These are phyloP conservation scores for Porphyrellus cyaneotinctus DNA, from an alignment of 768 basidiomycete species.

Conservation along the genomic window DNA sequence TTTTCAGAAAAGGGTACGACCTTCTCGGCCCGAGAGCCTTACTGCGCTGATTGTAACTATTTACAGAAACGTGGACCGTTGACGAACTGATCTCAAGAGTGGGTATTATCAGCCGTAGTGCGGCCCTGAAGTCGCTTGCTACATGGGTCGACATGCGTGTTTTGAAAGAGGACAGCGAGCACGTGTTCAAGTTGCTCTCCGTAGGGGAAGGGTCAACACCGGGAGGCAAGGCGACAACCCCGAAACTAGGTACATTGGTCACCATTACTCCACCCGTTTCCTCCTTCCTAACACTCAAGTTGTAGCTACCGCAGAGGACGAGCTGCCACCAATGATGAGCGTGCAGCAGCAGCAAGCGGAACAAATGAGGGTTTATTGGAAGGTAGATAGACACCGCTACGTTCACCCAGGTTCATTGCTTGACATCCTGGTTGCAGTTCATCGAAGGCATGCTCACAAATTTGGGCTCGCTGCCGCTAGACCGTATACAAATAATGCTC, in stretches of 20 bases:
- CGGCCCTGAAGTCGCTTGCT: slow-evolving; percentile 67
- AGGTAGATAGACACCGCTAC: slow-evolving; percentile 41
- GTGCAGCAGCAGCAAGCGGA: slow-evolving; percentile 75
- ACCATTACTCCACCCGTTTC: neutral
- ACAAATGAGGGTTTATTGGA: slow-evolving; percentile 88
- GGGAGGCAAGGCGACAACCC: slow-evolving; percentile 16
- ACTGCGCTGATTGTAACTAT: neutral
- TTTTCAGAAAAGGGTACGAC: slow-evolving; percentile 66
- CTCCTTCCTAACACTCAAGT: neutral
- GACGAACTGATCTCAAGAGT: slow-evolving; percentile 64
- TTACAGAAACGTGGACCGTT: slow-evolving; percentile 62
- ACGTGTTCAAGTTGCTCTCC: slow-evolving; percentile 64
- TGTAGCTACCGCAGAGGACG: slow-evolving; percentile 40
- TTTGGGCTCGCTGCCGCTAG: slow-evolving; percentile 66
- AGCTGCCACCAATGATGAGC: slow-evolving; percentile 46
- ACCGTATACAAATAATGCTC: slow-evolving; percentile 88
- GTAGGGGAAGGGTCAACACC: slow-evolving; percentile 45
- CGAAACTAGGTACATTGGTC: slow-evolving; percentile 25
- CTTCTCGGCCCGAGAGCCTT: neutral
- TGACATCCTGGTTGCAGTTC: slow-evolving; percentile 45
- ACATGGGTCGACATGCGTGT: slow-evolving; percentile 86
- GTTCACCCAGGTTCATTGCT: neutral
- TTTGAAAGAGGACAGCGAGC: slow-evolving; percentile 61
- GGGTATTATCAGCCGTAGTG: slow-evolving; percentile 58
- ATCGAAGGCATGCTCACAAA: slow-evolving; percentile 92